Percentiles rank a stretch among this genome's conserved stretches.
Evolutionary conservation across 306 rosid genomes (phyloP).

Genomic region (Quercus agrifolia): DNA sequence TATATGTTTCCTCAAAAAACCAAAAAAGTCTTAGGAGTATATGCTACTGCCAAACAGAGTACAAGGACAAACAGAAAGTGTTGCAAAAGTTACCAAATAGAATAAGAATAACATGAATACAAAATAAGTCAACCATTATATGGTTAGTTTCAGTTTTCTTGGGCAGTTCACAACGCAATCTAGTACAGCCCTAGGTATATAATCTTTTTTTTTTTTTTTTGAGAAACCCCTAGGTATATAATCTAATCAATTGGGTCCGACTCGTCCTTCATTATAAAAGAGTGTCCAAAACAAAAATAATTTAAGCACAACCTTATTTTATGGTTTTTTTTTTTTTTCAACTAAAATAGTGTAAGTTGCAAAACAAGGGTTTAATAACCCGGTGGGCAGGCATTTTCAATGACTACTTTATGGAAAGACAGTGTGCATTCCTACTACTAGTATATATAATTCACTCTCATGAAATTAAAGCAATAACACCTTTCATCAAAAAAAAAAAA

Average conservation of each 20-base stretch:
- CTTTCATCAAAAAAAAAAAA: not conserved
- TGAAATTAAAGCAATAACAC: not conserved
- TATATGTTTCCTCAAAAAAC: no score
- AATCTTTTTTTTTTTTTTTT: no score
- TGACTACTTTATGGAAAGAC: not conserved
- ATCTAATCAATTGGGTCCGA: constrained; percentile 27
- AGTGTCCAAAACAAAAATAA: not conserved
- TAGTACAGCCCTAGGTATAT: constrained; percentile 20
- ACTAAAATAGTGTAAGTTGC: no score
- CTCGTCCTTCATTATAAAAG: not conserved
- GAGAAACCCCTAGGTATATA: not conserved
- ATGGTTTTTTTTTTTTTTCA: no score
- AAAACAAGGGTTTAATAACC: no score
- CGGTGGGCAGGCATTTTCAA: no score
- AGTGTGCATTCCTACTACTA: not conserved
- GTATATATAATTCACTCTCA: not conserved
- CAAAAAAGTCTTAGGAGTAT: no score
- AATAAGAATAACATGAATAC: constrained; percentile 8
- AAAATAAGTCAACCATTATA: constrained; percentile 28
- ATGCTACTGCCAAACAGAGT: no score
- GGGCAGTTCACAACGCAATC: constrained; percentile 52
- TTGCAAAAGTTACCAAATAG: not conserved
- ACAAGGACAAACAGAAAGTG: not conserved
- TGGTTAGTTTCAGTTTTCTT: constrained; percentile 40
- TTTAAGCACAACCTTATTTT: not conserved